phyloP scores from a whole-genome alignment of 805 yeast species.

The Wickerhamiella parazyma region DNA sequence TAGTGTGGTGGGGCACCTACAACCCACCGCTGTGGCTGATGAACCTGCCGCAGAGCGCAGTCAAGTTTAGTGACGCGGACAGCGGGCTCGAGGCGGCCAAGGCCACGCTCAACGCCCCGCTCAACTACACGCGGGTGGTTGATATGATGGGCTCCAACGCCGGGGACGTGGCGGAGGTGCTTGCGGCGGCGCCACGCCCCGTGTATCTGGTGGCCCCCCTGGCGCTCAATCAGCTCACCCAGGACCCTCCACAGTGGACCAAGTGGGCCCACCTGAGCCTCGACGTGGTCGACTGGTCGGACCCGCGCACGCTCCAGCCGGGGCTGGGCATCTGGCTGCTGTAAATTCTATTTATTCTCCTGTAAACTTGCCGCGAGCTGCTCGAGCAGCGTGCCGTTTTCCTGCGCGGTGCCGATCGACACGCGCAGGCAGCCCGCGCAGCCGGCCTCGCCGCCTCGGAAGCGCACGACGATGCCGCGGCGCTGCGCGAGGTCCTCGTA shows the following conservation, averaged over 20 bases:
- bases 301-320: constrained; percentile 37
- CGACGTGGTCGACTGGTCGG: constrained; percentile 53
- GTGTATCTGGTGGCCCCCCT: constrained; percentile 31
- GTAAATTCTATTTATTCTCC: background rate
- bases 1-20: constrained; percentile 88
- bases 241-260: constrained; percentile 14
- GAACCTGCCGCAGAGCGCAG: constrained; percentile 23
- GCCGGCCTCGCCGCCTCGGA: constrained; percentile 79
- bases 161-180: constrained; percentile 20
- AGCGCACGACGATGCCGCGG: constrained; percentile 73
- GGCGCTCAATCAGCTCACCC: constrained; percentile 14
- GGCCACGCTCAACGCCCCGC: background rate
- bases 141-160: constrained; percentile 39
- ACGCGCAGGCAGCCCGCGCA: constrained; percentile 80
- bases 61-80: constrained; percentile 18
- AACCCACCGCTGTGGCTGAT: constrained; percentile 86
- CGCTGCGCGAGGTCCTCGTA: constrained; percentile 60
- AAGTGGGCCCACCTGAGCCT: constrained; percentile 42
- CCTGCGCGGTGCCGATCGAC: constrained; percentile 72
- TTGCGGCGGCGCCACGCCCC: constrained; percentile 13
- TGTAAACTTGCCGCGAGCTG: constrained; percentile 30
- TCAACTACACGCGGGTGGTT: constrained; percentile 20
- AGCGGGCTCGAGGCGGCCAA: background rate
- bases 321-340: constrained; percentile 31
- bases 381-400: constrained; percentile 45